phyloP scores from a whole-genome alignment of 768 basidiomycete species.

The Termitomyces bulborhizus region DNA sequence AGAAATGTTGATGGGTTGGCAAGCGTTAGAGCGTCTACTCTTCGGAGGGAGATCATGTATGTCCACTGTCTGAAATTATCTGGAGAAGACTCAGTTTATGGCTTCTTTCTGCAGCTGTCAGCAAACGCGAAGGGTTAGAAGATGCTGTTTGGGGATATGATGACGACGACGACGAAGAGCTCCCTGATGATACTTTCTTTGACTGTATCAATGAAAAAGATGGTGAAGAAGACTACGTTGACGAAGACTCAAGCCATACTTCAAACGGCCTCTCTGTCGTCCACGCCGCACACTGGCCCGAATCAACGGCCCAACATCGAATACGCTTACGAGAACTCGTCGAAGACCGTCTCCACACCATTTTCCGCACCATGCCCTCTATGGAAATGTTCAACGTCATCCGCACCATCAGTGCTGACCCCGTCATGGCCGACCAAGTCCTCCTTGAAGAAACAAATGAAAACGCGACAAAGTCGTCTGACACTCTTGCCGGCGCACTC shows the following conservation, averaged over 20 bases:
- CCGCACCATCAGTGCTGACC: conserved; percentile 6
- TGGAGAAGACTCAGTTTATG: neutral
- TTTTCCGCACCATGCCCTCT: conserved; percentile 32
- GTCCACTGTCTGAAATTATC: conserved; percentile 17
- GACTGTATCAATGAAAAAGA: conserved; percentile 13
- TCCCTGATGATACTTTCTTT: conserved; percentile 3
- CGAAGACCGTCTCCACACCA: conserved; percentile 32
- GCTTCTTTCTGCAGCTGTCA: neutral
- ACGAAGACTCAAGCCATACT: conserved; percentile 25
- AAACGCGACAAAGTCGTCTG: conserved; percentile 42
- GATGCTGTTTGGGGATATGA: conserved; percentile 26
- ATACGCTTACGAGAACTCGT: conserved; percentile 35
- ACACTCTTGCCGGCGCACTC: conserved; percentile 49
- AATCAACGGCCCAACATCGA: conserved; percentile 32
- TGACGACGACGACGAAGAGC: conserved; percentile 19
- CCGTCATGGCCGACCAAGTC: conserved; percentile 30
- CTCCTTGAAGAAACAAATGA: conserved; percentile 23
- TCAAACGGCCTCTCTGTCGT: conserved; percentile 18
- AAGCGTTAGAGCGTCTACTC: conserved; percentile 43
- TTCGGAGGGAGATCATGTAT: conserved; percentile 51
- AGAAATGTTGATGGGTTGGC: conserved; percentile 43
- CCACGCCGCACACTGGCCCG: conserved; percentile 50
- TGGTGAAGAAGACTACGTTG: conserved; percentile 21
- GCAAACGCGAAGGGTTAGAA: conserved; percentile 9
- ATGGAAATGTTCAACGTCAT: neutral